phyloP scores from a whole-genome alignment of 2,329 filamentous ascomycete species.

The Pseudohalonectria lignicola region DNA sequence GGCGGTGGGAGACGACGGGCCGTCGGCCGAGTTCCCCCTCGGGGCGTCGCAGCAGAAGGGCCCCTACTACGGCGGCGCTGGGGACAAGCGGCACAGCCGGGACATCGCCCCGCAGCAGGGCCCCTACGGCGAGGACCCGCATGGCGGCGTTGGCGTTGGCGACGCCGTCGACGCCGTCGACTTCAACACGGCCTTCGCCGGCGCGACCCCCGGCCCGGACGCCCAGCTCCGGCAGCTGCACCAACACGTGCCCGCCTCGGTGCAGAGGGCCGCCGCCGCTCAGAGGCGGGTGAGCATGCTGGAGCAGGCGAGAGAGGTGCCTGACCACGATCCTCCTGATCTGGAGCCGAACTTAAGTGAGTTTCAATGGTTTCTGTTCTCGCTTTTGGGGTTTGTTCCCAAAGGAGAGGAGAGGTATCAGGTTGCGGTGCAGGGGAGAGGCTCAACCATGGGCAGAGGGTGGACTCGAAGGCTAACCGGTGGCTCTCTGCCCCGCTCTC shows the following conservation, averaged over 20 bases:
- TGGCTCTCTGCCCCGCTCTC: too few species aligned
- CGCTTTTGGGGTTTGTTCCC: too few species aligned
- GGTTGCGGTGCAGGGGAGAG: neutral
- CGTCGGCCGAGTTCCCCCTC: neutral
- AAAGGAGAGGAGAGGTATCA: neutral
- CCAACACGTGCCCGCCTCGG: too few species aligned
- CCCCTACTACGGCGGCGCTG: neutral
- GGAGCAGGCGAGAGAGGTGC: neutral
- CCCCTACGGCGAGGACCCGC: conserved; percentile 1
- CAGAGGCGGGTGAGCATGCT: neutral
- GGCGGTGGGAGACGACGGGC: neutral
- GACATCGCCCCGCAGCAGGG: conserved; percentile 2
- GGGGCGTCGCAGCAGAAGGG: neutral
- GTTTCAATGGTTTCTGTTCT: too few species aligned
- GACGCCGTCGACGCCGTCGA: neutral
- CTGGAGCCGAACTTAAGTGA: neutral
- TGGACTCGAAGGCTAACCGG: neutral
- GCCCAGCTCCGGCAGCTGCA: too few species aligned
- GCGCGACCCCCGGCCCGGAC: neutral
- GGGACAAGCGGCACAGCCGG: conserved; percentile 1
- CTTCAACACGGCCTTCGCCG: neutral
- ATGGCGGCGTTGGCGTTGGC: neutral
- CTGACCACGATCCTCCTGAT: neutral
- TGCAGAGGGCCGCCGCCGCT: too few species aligned
- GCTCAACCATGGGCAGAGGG: neutral